Base-by-base conservation (phyloP, 352 stramenopile species). In the Phytopythium vexans region DNA sequence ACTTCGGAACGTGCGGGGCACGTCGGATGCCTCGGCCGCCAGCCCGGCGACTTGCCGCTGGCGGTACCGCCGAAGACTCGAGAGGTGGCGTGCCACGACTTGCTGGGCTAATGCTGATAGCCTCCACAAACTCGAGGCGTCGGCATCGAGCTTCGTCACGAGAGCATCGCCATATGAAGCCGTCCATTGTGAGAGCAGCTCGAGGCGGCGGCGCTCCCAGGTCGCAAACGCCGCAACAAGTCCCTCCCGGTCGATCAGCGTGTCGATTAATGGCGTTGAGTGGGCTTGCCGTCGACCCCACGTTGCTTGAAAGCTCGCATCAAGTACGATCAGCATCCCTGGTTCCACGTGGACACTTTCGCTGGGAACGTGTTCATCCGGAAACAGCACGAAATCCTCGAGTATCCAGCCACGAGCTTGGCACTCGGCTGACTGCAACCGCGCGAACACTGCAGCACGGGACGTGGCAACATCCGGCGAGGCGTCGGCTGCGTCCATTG, bases 321-420 rank as follows among this genome's bases (percentile, higher is more conserved):
- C 74, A 8, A 87, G 46, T 14, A 80, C 55, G 44, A 89, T 77
- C 8, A 86, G 55, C 48, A 87, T 54, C 5, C 66, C 72, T 31
- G 78, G 74, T 36, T 77, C 63, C 27, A 87, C 67, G 14, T 9
- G 6, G 12, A 27, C 14, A 3, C 31, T 10, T 38, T 38, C 35
- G 72, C n/a, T 63, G 57, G 44, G 68, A 7, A 70, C 41, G 14
- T 86, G 56, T 32, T 83, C 62, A 0, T 58, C 52, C 5, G 52
- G 49, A 0, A 65, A 56, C 15, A 70, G 34, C 2, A 87, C 21
- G 46, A 77, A 87, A 11, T 74, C 72, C 39, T 89, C 76, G 8
- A 92, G 65, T 27, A 86, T 69, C 78, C 78, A 92, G 14, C 81
- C 81, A 48, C 60, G 49, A 6, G 60, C 49, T 12, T 86, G 71